Base-by-base conservation (phyloP, 2,329 filamentous ascomycete genomes). In the Neonectria neomacrospora region DNA sequence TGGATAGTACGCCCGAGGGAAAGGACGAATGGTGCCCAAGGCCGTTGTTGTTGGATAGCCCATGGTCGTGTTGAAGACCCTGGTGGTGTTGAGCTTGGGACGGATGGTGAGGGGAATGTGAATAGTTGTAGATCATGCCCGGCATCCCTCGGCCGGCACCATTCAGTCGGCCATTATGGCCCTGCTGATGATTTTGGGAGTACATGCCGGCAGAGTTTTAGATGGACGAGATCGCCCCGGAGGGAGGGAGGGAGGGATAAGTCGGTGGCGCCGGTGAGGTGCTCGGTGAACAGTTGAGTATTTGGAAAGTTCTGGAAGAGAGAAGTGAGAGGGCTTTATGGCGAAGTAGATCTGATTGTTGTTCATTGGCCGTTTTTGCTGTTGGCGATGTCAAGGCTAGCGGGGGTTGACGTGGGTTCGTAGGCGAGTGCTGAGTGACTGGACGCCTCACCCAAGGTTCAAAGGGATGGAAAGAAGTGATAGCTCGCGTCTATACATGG, bases 101-200 rank as follows among this genome's bases (percentile, higher is more conserved):
- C 65, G 89, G 88, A 65, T 90, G 86, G 68, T 86, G 82, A 68
- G 85, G 85, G 28, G 81, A 80, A 67, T 90, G 88, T 67, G 90
- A 88, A 71, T 87, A 92, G 75, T 87, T 89, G 80, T 92, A 92
- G 74, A 90, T 85, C 81, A 93, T 83, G 67, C 83, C 84, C 28
- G 86, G 85, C 67, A 88, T 88, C 72, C 90, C 91, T 67, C 79
- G 77, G 32, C 79, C 79, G 65, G 76, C 77, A 80, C 79, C 79
- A 75, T 93, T 94, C 79, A 93, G 86, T 80, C 92, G 89, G 80
- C 86, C 87, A 81, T 90, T 90, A 77, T 93, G 91, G 77, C 88
- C 88, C 80, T 90, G 89, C 76, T 91, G 89, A 77, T 86, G 89
- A 76, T 84, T 85, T 78, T 92, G 89, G 75, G 88, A 88, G 83